Evolutionary conservation across 805 yeast species (phyloP), one percentile per base, ranked within the genome.

Genomic region (Saccharomycopsis oosterbeekiorum): DNA sequence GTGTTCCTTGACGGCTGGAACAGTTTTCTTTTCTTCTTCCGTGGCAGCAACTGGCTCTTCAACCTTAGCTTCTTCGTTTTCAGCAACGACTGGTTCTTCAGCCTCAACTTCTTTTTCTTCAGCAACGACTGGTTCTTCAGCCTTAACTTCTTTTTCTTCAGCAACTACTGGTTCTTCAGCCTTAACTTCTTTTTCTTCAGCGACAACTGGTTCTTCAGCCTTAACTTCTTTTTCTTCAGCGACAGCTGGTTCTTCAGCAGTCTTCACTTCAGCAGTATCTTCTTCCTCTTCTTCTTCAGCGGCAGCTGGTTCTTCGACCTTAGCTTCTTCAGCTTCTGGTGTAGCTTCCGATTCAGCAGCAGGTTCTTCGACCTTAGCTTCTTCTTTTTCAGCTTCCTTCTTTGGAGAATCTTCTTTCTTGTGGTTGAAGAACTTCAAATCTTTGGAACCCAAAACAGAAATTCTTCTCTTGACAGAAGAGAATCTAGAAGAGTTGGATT

Each of bases 181-280:
- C 15, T 58, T 65, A 43, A 65, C 66, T 57, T 68, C 70, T 58
- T 53, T 66, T 57, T 69, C 70, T 56, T 55, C 50, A 8, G 63
- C 66, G 36, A 62, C 55, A 10, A 68, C 67, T 21, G 68, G 63
- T 42, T 62, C 62, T 9, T 50, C 68, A 2, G 65, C 69, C 10
- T 64, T 36, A 40, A 36, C 60, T 51, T 58, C 60, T 15, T 56
- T 64, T 15, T 54, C 65, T 12, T 55, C 62, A 21, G 47, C 62
- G 56, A 40, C 61, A 36, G 39, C 61, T 54, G 59, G 58, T 43
- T 58, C 65, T 37, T 59, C 51, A n/a, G 39, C 51, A 24, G 39
- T 39, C n/a, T 57, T 65, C 41, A 64, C 66, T 57, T 68, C 69
- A 58, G 55, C 66, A 54, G n/a, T n/a, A n/a, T n/a, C n/a, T n/a